A percentile compares a stretch with the other conserved stretches of the same genome.
phyloP scores from a whole-genome alignment of 2,329 filamentous ascomycete genomes.

The Hypocreales sp. region DNA sequence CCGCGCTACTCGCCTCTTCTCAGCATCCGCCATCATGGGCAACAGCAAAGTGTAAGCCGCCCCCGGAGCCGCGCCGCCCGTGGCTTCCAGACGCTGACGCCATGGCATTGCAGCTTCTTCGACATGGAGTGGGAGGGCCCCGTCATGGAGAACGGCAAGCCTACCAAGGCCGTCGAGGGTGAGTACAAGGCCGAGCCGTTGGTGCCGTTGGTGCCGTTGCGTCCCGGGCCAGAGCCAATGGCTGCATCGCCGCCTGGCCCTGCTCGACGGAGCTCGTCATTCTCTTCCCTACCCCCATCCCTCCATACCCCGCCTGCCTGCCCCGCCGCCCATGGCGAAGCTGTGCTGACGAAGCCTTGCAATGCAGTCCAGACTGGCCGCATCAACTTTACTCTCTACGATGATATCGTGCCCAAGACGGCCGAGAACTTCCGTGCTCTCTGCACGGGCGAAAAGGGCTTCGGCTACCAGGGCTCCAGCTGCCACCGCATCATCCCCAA shows the following conservation, averaged over 20 bases:
- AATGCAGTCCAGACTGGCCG: slow-evolving; percentile 52
- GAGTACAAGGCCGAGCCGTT: slow-evolving; percentile 17
- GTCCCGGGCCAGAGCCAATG: too few species aligned
- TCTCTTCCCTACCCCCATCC: too few species aligned
- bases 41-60: slow-evolving; percentile 51
- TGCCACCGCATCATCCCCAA: slow-evolving; percentile 90
- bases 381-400: slow-evolving; percentile 81
- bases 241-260: too few species aligned
- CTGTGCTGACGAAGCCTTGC: slow-evolving; percentile 2
- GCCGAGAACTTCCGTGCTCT: slow-evolving; percentile 72
- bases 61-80: too few species aligned
- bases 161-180: slow-evolving; percentile 44
- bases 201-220: background rate
- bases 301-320: too few species aligned
- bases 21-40: slow-evolving; percentile 54
- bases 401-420: slow-evolving; percentile 79
- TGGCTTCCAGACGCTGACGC: too few species aligned
- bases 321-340: background rate
- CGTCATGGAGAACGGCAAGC: slow-evolving; percentile 42
- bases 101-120: slow-evolving; percentile 47
- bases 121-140: slow-evolving; percentile 61
- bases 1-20: slow-evolving; percentile 27
- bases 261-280: too few species aligned
- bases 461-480: slow-evolving; percentile 66
- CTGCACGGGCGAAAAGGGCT: slow-evolving; percentile 66